Percentiles rank a stretch among this genome's conserved stretches.
These are phyloP conservation scores for Carex scoparia DNA, from an alignment of 176 grass and related monocot genomes.

Conservation along the genomic window DNA sequence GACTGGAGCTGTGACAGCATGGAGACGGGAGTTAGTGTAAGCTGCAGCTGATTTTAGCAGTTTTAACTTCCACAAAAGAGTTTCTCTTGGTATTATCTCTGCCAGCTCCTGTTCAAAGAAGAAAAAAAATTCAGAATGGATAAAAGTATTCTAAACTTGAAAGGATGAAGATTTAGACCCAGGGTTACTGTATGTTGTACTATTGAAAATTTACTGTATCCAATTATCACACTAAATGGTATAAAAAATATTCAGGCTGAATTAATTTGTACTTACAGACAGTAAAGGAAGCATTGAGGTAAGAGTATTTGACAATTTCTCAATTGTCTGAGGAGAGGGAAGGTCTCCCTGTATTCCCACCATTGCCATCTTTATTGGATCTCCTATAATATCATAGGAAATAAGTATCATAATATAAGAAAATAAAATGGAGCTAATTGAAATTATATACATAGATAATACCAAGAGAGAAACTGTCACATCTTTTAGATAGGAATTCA, in stretches of 20 bases:
- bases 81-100: slow-evolving; percentile 92
- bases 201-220: not conserved
- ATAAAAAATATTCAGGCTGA: not conserved
- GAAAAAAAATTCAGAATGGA: not conserved
- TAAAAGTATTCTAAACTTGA: not conserved
- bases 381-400: slow-evolving; percentile 38
- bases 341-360: slow-evolving; percentile 55
- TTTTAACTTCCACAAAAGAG: slow-evolving; percentile 91
- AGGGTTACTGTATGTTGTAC: not conserved
- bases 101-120: slow-evolving; percentile 49
- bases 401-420: not conserved
- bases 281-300: slow-evolving; percentile 87
- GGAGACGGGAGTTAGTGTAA: slow-evolving; percentile 85
- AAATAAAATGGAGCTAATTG: not conserved
- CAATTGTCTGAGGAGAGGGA: slow-evolving; percentile 55
- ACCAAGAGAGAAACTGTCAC: no score
- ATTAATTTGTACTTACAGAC: slow-evolving; percentile 43
- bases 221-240: not conserved
- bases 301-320: slow-evolving; percentile 70
- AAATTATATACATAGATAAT: slow-evolving; percentile 8
- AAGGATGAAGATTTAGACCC: not conserved
- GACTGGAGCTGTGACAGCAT: slow-evolving; percentile 85
- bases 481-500: slow-evolving; percentile 2
- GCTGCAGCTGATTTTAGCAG: slow-evolving; percentile 85
- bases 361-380: slow-evolving; percentile 91